These are phyloP conservation scores for Bipolaris victoriae DNA, from an alignment of 2,329 filamentous ascomycete species.

Conservation along the genomic window DNA sequence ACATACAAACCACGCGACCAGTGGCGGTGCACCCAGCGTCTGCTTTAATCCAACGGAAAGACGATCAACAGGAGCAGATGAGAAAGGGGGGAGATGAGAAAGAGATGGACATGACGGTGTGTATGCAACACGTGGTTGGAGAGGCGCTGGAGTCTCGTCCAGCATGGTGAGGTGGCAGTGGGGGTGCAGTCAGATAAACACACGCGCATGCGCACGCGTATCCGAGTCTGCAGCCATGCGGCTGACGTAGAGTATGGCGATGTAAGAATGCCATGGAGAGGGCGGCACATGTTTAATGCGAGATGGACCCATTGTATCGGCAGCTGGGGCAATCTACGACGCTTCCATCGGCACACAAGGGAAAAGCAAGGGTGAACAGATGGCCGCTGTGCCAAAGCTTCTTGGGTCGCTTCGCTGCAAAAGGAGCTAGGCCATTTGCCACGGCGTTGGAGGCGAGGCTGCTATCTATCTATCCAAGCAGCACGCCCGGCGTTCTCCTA, in stretches of 20 bases:
- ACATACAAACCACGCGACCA: neutral
- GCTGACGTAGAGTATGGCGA: neutral
- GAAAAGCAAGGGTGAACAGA: constrained; percentile 11
- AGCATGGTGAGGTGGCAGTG: neutral
- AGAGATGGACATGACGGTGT: neutral
- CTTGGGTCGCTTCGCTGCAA: neutral
- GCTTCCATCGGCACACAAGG: constrained; percentile 7
- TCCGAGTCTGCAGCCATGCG: neutral
- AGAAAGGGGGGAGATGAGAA: neutral
- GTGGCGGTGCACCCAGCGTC: neutral
- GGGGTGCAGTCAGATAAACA: too few relatives aligned
- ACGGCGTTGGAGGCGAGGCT: neutral
- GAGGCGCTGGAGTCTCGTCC: neutral
- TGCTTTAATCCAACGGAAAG: neutral
- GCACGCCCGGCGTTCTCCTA: neutral
- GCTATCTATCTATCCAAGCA: too few relatives aligned
- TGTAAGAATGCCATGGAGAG: neutral
- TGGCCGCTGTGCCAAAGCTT: neutral
- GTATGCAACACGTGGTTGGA: neutral
- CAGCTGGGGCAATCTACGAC: constrained; percentile 6
- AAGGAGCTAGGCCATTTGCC: neutral
- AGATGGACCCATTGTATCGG: neutral
- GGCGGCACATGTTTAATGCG: neutral
- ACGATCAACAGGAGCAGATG: neutral
- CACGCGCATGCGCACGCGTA: neutral